Evolutionary conservation across 73 alveolate genomes (phyloP), one percentile per base, ranked within the genome.

Genomic region (Durusdinium trenchii): DNA sequence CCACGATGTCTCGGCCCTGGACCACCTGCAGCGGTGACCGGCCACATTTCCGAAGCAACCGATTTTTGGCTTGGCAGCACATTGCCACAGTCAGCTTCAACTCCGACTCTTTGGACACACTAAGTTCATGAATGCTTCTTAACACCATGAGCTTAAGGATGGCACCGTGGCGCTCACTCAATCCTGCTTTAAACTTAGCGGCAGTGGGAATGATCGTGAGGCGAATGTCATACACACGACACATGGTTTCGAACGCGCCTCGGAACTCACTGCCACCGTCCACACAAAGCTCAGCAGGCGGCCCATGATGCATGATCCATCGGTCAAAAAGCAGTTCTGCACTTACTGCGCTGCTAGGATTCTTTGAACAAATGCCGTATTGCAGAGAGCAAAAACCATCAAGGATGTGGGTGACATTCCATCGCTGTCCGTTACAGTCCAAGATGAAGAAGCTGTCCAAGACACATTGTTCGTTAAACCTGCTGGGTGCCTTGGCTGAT

Each of bases 371-470:
- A 1, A 6, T 48, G 48, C 93, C 93, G 0, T 48, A 0, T 46
- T 82, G 93, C 73, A 28, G 50, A 35, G 47, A 69, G 50, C 51
- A 28, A 14, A 71, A 51, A 9, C 36, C 48, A 51, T 83, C 93
- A 3, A 83, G 30, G 64, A 48, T 6, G 93, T 83, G 93, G 52
- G 73, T 50, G 40, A n/a, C 93, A 26, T 10, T 52, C 75, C 1
- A 83, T 7, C 71, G 47, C 50, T 23, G 50, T 10, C 50, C 75
- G 20, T 50, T 36, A 0, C 16, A 6, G 73, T 83, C 73, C 93
- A 71, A 83, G 18, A 83, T 73, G 75, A 50, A 50, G 93, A 83
- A 83, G 43, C 52, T 50, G 50, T 83, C 93, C 75, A 47, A 32
- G 28, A 35, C 30, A 36, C 47, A 18, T 36, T 52, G 35, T 73